phyloP scores from a whole-genome alignment of 2,329 filamentous ascomycete species.

The Dothistroma septosporum region DNA sequence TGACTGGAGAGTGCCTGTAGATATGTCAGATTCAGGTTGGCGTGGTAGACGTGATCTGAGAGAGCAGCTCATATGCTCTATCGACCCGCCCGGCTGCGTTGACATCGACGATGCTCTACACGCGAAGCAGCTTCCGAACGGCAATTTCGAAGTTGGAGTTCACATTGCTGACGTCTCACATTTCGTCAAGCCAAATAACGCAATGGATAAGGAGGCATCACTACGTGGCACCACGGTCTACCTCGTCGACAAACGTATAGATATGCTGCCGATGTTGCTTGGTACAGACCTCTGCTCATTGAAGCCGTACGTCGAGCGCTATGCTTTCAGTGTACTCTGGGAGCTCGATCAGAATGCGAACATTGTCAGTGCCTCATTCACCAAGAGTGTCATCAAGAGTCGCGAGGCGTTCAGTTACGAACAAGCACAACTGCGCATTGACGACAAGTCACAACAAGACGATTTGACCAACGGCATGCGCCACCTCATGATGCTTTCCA shows the following conservation, averaged over 20 bases:
- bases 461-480: constrained; percentile 88
- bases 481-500: constrained; percentile 78
- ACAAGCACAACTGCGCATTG: constrained; percentile 87
- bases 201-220: constrained; percentile 94
- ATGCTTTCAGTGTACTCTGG: constrained; percentile 57
- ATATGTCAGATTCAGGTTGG: constrained; percentile 79
- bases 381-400: constrained; percentile 96
- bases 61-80: constrained; percentile 87
- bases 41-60: constrained; percentile 77
- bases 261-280: constrained; percentile 96
- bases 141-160: constrained; percentile 92
- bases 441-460: constrained; percentile 81
- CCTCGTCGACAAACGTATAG: constrained; percentile 96
- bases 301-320: constrained; percentile 91
- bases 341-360: constrained; percentile 82
- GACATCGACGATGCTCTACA: constrained; percentile 98
- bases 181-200: constrained; percentile 94
- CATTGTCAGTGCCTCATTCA: constrained; percentile 80
- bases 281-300: constrained; percentile 95
- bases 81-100: constrained; percentile 91
- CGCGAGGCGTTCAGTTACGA: constrained; percentile 98
- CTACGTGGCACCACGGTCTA: constrained; percentile 95
- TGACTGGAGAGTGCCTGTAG: constrained; percentile 85
- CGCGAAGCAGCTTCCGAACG: constrained; percentile 77
- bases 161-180: constrained; percentile 99